A percentile compares a stretch with the other conserved stretches of the same genome.
Evolutionary conservation across 2,329 filamentous ascomycete genomes (phyloP).

Genomic region (Thermoascus crustaceus): DNA sequence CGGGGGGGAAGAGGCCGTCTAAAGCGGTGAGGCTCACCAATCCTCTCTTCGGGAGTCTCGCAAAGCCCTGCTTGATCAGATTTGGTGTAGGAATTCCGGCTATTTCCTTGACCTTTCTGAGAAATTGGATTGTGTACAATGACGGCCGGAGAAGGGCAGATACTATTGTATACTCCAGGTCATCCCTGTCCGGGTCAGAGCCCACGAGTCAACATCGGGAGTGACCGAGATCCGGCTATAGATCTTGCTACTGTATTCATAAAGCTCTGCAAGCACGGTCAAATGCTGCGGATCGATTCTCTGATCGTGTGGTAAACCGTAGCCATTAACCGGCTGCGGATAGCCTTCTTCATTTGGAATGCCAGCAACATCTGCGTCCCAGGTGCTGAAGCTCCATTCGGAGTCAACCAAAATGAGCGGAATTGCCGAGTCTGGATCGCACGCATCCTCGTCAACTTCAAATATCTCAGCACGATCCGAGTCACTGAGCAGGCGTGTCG

Average conservation of each 20-base stretch:
- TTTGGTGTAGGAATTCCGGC: background rate
- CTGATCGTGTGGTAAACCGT: background rate
- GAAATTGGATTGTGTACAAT: background rate
- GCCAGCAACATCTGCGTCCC: background rate
- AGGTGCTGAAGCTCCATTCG: background rate
- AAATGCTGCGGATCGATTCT: background rate
- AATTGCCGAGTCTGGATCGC: background rate
- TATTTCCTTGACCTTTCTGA: background rate
- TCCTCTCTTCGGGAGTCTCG: background rate
- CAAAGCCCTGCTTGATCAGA: background rate
- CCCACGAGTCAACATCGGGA: background rate
- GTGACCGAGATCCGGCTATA: background rate
- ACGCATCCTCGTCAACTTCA: too few relatives aligned
- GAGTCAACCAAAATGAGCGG: background rate
- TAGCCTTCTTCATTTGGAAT: background rate
- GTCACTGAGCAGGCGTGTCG: background rate
- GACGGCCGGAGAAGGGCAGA: background rate
- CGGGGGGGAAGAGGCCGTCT: background rate
- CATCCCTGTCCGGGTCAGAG: background rate
- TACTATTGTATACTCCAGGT: background rate
- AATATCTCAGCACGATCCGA: background rate
- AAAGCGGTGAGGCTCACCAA: background rate
- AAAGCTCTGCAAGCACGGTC: background rate
- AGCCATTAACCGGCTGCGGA: background rate
- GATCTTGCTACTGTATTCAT: too few relatives aligned